Percentiles rank a stretch among this genome's conserved stretches.
phyloP scores from a whole-genome alignment of 2,329 filamentous ascomycete species.

The Trichophaea hybrida region DNA sequence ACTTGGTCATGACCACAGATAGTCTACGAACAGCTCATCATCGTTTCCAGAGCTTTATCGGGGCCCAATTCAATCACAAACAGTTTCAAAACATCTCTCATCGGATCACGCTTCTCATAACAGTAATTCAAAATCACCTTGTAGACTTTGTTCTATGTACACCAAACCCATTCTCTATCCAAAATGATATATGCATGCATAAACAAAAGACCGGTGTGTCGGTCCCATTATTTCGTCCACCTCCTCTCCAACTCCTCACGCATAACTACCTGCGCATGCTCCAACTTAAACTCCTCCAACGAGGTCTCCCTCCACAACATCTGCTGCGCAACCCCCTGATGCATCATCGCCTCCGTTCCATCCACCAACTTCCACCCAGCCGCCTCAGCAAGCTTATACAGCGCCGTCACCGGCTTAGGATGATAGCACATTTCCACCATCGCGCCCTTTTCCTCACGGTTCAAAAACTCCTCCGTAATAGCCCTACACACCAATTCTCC shows the following conservation, averaged over 20 bases:
- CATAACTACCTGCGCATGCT: constrained; percentile 40
- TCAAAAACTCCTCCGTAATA: constrained; percentile 40
- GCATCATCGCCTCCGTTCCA: constrained; percentile 63
- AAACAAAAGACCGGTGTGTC: background rate
- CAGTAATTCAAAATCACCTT: too few relatives aligned
- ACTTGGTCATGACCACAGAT: too few relatives aligned
- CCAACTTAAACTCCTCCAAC: constrained; percentile 45
- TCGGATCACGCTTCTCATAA: too few relatives aligned
- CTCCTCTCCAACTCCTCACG: constrained; percentile 38
- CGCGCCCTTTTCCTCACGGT: constrained; percentile 45
- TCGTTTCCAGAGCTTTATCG: too few relatives aligned
- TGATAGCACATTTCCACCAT: constrained; percentile 78
- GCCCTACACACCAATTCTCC: constrained; percentile 47
- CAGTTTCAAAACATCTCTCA: too few relatives aligned
- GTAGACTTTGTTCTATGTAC: background rate
- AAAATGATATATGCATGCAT: background rate
- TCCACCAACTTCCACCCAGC: constrained; percentile 59
- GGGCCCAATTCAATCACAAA: too few relatives aligned
- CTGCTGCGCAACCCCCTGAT: constrained; percentile 58
- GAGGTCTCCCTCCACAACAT: constrained; percentile 48
- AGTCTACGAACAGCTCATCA: too few relatives aligned
- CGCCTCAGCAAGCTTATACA: constrained; percentile 46
- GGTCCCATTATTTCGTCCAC: constrained; percentile 16
- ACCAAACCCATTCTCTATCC: too few relatives aligned
- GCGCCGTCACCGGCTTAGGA: constrained; percentile 52